Conservation (phyloP, 1,139 yeast genomes). For the Scheffersomyces insectosa region DNA sequence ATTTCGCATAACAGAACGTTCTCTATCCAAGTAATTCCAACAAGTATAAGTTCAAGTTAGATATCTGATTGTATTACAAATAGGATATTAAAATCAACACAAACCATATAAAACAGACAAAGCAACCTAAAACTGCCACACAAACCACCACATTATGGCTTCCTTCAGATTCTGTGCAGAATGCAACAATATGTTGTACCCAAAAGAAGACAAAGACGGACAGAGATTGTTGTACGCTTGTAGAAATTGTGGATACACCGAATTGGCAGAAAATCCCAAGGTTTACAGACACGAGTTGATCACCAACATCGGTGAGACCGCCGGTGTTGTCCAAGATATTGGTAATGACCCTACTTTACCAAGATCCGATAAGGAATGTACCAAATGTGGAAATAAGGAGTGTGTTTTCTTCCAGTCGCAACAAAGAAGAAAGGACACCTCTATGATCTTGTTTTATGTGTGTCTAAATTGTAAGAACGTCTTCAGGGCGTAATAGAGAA, state of each 20-base stretch:
- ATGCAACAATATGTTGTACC: constrained; percentile 97
- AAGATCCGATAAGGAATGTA: constrained; percentile 90
- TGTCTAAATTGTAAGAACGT: constrained; percentile 85
- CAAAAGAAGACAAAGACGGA: constrained; percentile 86
- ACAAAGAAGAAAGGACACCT: constrained; percentile 90
- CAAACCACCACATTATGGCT: constrained; percentile 55
- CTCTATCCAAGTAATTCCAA: neutral
- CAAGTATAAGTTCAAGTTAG: neutral
- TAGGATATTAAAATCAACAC: too few relatives aligned
- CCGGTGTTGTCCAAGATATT: constrained; percentile 96
- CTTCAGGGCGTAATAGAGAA: constrained; percentile 39
- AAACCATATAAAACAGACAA: too few relatives aligned
- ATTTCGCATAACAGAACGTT: too few relatives aligned
- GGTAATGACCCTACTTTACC: constrained; percentile 97
- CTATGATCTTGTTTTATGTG: constrained; percentile 93
- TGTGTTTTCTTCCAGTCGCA: constrained; percentile 97
- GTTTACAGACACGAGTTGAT: constrained; percentile 93
- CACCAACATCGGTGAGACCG: constrained; percentile 89
- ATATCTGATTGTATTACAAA: too few relatives aligned
- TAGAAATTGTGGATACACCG: constrained; percentile 93
- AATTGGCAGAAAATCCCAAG: constrained; percentile 83
- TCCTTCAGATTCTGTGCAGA: constrained; percentile 92
- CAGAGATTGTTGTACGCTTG: constrained; percentile 83
- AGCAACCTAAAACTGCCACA: neutral
- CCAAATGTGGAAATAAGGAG: constrained; percentile 81